A percentile compares a stretch with the other conserved stretches of the same genome.
phyloP scores from a whole-genome alignment of 1,284 basidiomycete genomes.

The Ganoderma lingzhi region DNA sequence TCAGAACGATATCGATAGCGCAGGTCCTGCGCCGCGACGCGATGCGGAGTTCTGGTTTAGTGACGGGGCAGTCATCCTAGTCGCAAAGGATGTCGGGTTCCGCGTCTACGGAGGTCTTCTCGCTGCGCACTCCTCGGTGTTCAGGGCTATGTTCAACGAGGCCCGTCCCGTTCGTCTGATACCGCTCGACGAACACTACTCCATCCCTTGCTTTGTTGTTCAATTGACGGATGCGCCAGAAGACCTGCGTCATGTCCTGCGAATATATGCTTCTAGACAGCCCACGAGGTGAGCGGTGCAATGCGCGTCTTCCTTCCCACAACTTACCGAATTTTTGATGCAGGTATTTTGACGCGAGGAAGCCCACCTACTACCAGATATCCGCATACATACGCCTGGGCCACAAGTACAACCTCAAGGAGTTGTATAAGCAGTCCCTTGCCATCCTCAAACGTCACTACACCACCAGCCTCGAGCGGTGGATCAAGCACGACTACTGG shows the following conservation, averaged over 20 bases:
- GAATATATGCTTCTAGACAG: neutral
- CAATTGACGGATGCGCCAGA: neutral
- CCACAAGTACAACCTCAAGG: slow-evolving; percentile 10
- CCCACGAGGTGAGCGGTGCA: neutral
- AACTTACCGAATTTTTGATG: neutral
- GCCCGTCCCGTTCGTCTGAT: neutral
- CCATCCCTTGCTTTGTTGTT: neutral
- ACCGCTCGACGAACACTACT: neutral
- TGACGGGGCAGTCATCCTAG: neutral
- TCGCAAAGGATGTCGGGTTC: neutral
- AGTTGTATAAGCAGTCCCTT: neutral
- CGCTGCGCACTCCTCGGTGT: neutral
- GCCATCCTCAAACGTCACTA: slow-evolving; percentile 9
- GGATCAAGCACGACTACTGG: neutral
- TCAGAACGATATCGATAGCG: too few species aligned
- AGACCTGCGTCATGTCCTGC: neutral
- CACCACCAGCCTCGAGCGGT: slow-evolving; percentile 7
- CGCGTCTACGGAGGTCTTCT: neutral
- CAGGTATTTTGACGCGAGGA: neutral
- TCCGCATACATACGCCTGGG: slow-evolving; percentile 13
- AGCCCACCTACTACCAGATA: neutral
- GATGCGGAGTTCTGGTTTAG: neutral
- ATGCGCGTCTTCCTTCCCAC: neutral
- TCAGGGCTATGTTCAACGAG: neutral
- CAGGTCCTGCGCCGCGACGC: neutral